Conservation (phyloP, 2,329 filamentous ascomycete genomes). For the Macrophomina tecta region DNA sequence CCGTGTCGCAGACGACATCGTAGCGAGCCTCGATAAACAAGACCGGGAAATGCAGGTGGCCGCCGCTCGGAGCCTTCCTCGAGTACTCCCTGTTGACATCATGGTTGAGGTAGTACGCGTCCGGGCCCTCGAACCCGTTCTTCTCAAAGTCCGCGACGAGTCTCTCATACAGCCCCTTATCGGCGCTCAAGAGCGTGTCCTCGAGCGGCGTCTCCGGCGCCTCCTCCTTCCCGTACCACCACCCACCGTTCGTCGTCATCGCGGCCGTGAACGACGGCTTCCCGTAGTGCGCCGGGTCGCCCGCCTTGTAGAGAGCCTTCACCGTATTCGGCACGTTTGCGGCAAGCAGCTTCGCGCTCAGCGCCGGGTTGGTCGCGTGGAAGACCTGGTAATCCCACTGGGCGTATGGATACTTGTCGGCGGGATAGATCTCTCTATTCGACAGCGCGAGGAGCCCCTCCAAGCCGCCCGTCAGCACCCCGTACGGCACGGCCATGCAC, state of each 20-base stretch:
- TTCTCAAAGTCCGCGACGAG: slow-evolving; percentile 45
- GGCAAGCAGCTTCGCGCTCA: slow-evolving; percentile 34
- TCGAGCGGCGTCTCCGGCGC: slow-evolving; percentile 42
- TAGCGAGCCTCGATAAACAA: slow-evolving; percentile 49
- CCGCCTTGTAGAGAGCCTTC: slow-evolving; percentile 36
- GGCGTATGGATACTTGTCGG: slow-evolving; percentile 47
- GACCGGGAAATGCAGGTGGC: slow-evolving; percentile 42
- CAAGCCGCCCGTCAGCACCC: slow-evolving; percentile 49
- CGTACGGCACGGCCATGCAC: slow-evolving; percentile 49
- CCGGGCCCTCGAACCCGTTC: slow-evolving; percentile 48
- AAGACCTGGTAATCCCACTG: slow-evolving; percentile 45
- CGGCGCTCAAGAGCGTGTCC: slow-evolving; percentile 33
- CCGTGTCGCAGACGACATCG: slow-evolving; percentile 48
- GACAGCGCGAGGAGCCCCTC: slow-evolving; percentile 43
- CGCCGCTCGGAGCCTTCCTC: slow-evolving; percentile 45
- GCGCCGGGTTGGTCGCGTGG: slow-evolving; percentile 37
- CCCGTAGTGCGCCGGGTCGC: slow-evolving; percentile 35
- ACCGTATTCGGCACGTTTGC: slow-evolving; percentile 35
- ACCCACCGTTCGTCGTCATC: slow-evolving; percentile 38
- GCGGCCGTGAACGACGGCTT: slow-evolving; percentile 35
- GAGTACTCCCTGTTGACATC: slow-evolving; percentile 50
- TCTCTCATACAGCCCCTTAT: slow-evolving; percentile 38
- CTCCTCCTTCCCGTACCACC: slow-evolving; percentile 39
- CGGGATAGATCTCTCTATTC: slow-evolving; percentile 55
- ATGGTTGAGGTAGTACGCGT: slow-evolving; percentile 54